Conservation (phyloP, 305 asterid species). For the Fraxinus latifolia region DNA sequence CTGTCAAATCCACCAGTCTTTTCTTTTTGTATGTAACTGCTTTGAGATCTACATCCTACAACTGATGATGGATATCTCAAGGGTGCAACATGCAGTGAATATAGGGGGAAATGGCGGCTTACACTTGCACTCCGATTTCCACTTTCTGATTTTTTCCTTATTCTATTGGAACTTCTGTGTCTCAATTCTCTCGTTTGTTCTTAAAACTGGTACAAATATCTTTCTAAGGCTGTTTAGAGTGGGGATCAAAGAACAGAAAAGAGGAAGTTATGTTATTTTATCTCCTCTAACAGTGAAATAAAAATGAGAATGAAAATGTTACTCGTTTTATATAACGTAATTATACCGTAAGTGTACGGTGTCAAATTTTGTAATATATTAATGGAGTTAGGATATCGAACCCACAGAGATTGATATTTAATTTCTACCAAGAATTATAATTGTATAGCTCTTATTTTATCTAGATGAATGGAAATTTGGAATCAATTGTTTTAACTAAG, state of each 20-base stretch:
- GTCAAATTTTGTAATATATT: too few relatives aligned
- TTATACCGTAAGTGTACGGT: too few relatives aligned
- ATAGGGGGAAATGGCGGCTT: not conserved
- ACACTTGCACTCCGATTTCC: not conserved
- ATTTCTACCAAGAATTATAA: too few relatives aligned
- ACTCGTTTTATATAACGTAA: too few relatives aligned
- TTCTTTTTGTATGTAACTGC: not conserved
- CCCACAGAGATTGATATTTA: too few relatives aligned
- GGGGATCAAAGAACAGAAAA: not conserved
- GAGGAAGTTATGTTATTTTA: not conserved
- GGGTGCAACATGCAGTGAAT: constrained; percentile 8
- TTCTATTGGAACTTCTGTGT: not conserved
- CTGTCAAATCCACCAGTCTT: not conserved
- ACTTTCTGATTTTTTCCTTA: not conserved
- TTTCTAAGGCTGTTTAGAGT: not conserved
- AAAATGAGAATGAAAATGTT: not conserved
- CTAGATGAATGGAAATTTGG: too few relatives aligned
- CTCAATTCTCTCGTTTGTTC: not conserved
- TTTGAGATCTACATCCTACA: not conserved
- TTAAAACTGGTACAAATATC: not conserved
- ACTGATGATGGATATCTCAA: constrained; percentile 19
- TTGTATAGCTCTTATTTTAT: too few relatives aligned
- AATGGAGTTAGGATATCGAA: too few relatives aligned
- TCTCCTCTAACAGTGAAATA: not conserved
- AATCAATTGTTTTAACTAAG: too few relatives aligned